Percentiles rank a stretch among this genome's conserved stretches.
These are phyloP conservation scores for Cairneyella variabilis DNA, from an alignment of 495 filamentous ascomycete genomes.

Conservation along the genomic window DNA sequence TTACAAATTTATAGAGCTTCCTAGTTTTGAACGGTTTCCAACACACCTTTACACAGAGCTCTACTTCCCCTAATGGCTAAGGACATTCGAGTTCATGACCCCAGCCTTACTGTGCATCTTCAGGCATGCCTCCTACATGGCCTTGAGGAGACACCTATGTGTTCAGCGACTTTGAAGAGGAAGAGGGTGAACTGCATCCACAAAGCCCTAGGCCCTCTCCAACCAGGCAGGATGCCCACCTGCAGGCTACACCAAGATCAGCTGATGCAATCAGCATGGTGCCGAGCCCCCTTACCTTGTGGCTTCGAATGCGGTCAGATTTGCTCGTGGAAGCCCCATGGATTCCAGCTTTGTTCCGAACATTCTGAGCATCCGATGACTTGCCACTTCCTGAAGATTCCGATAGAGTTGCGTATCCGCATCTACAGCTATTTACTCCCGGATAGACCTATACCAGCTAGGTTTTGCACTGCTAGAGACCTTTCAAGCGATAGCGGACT, in stretches of 20 bases:
- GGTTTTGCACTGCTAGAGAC: not conserved
- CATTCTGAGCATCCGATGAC: constrained; percentile 9
- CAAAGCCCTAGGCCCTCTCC: constrained; percentile 5
- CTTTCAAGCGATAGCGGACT: not conserved
- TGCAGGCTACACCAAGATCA: constrained; percentile 13
- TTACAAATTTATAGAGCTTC: not conserved
- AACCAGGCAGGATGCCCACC: constrained; percentile 11
- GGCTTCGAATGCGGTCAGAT: constrained; percentile 14
- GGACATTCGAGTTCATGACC: not conserved
- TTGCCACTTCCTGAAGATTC: constrained; percentile 16
- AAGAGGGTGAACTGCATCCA: constrained; percentile 8
- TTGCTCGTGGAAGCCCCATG: constrained; percentile 13
- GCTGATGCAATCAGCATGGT: constrained; percentile 9
- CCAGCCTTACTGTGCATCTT: constrained; percentile 3
- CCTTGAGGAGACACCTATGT: constrained; percentile 1
- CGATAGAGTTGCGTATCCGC: constrained; percentile 11
- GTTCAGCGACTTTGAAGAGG: constrained; percentile 14
- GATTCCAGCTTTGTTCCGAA: constrained; percentile 11
- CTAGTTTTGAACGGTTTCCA: not conserved
- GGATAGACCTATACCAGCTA: constrained; percentile 11
- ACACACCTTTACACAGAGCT: not conserved
- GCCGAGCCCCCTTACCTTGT: constrained; percentile 13
- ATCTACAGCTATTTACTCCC: constrained; percentile 14
- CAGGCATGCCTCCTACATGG: constrained; percentile 9
- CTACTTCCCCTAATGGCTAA: constrained; percentile 5